A percentile compares a stretch with the other conserved stretches of the same genome.
phyloP scores from a whole-genome alignment of 2,329 filamentous ascomycete species.

The Hypomyces perniciosus region DNA sequence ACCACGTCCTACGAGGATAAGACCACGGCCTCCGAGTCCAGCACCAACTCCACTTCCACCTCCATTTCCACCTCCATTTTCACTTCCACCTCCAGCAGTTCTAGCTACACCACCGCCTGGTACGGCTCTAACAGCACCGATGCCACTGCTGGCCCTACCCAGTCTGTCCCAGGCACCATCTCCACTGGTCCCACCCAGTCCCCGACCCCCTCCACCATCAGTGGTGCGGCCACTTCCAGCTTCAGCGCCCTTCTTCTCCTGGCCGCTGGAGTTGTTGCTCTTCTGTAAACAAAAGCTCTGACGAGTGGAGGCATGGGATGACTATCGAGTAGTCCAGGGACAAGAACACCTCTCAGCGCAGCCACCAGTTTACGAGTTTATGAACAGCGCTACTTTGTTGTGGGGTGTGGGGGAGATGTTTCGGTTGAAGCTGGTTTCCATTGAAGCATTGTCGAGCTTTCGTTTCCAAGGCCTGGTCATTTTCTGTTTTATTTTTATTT shows the following conservation, averaged over 20 bases:
- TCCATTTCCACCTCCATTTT: conserved; percentile 22
- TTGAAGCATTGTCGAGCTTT: conserved; percentile 19
- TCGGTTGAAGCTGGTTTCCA: conserved; percentile 4
- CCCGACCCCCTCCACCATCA: conserved; percentile 20
- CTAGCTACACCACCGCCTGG: conserved; percentile 24
- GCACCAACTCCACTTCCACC: conserved; percentile 25
- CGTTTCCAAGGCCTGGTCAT: conserved; percentile 12
- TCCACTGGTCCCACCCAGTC: conserved; percentile 14
- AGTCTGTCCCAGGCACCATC: conserved; percentile 16
- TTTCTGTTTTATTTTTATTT: conserved; percentile 10
- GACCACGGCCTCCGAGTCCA: no score
- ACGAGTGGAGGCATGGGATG: conserved; percentile 20
- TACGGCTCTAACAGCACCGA: conserved; percentile 29
- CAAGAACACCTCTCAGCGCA: conserved; percentile 20
- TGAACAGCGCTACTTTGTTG: conserved; percentile 14
- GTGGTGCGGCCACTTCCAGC: conserved; percentile 26
- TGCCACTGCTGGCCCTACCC: conserved; percentile 20
- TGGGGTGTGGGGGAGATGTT: conserved; percentile 6
- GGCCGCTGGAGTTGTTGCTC: conserved; percentile 30
- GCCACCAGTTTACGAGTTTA: conserved; percentile 31
- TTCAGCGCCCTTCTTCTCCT: conserved; percentile 32
- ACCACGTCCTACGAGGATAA: conserved; percentile 17
- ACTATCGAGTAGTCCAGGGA: conserved; percentile 12
- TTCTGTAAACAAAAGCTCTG: conserved; percentile 27
- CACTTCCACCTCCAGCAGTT: conserved; percentile 16